These are phyloP conservation scores for Hypoxylon rickii DNA, from an alignment of 495 filamentous ascomycete genomes.

Conservation along the genomic window DNA sequence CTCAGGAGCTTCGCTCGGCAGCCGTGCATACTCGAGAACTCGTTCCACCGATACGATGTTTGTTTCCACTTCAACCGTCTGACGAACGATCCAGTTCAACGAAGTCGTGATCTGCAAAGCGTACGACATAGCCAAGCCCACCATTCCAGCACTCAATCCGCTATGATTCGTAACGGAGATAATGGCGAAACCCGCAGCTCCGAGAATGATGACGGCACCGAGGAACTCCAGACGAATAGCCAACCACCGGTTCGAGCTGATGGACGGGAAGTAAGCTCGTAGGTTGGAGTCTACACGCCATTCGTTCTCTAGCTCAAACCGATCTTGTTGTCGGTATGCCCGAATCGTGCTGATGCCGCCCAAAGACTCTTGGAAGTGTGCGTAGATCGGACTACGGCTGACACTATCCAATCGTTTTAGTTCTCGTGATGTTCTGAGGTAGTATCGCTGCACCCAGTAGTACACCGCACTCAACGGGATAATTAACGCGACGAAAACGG, in stretches of 20 bases:
- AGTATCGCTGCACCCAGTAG: conserved; percentile 94
- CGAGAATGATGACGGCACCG: conserved; percentile 90
- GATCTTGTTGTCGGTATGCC: conserved; percentile 84
- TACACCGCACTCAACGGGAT: conserved; percentile 83
- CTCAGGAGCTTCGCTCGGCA: conserved; percentile 95
- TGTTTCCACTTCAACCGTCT: conserved; percentile 98
- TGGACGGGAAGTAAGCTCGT: conserved; percentile 93
- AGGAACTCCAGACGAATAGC: conserved; percentile 96
- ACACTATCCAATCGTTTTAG: conserved; percentile 95
- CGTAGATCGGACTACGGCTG: conserved; percentile 92
- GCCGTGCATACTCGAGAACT: conserved; percentile 90
- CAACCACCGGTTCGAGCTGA: conserved; percentile 95
- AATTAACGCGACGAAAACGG: conserved; percentile 78
- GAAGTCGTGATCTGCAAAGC: conserved; percentile 96
- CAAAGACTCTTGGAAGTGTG: conserved; percentile 97
- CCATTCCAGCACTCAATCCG: conserved; percentile 72
- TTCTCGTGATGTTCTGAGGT: conserved; percentile 93
- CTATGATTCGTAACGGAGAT: conserved; percentile 76
- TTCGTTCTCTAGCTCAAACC: conserved; percentile 93
- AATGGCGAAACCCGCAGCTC: conserved; percentile 81
- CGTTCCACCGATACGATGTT: conserved; percentile 99
- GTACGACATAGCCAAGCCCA: conserved; percentile 96
- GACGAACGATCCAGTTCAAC: conserved; percentile 99
- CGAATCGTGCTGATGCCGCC: conserved; percentile 97
- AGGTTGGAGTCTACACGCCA: conserved; percentile 97